Conservation (phyloP, 1,139 yeast genomes). For the Zygosaccharomyces sapae region DNA sequence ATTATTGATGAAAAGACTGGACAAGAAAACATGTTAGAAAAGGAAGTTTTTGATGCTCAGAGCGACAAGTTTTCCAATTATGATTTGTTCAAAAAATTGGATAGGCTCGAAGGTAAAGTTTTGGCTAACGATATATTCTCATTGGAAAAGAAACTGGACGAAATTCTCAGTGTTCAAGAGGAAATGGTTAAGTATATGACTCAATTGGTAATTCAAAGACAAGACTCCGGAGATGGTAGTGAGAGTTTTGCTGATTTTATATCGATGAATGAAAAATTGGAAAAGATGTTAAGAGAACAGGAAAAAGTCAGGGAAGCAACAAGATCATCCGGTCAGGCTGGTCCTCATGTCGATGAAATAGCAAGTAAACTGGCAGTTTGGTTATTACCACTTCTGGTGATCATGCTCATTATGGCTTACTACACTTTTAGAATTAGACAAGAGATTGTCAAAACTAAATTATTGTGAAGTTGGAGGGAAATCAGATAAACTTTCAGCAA, state of each 20-base stretch:
- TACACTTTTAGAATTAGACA: constrained; percentile 41
- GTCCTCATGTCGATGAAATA: constrained; percentile 36
- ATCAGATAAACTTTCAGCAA: not conserved
- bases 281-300: constrained; percentile 34
- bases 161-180: constrained; percentile 22
- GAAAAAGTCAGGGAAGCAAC: constrained; percentile 32
- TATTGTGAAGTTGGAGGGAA: constrained; percentile 24
- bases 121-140: constrained; percentile 33
- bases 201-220: constrained; percentile 11
- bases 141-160: constrained; percentile 22
- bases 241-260: constrained; percentile 35
- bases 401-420: constrained; percentile 38
- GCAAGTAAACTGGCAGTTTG: constrained; percentile 36
- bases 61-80: constrained; percentile 27
- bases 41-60: constrained; percentile 26
- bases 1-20: constrained; percentile 34
- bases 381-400: constrained; percentile 36
- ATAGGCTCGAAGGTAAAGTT: constrained; percentile 35
- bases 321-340: constrained; percentile 19
- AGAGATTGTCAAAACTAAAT: constrained; percentile 40
- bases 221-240: constrained; percentile 4
- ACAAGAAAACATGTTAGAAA: constrained; percentile 29
- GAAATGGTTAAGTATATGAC: constrained; percentile 26
- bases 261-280: constrained; percentile 32
- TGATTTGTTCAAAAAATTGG: constrained; percentile 32